Evolutionary conservation across 768 basidiomycete species (phyloP), one percentile per base, ranked within the genome.

Genomic region (Russula dissimulans): DNA sequence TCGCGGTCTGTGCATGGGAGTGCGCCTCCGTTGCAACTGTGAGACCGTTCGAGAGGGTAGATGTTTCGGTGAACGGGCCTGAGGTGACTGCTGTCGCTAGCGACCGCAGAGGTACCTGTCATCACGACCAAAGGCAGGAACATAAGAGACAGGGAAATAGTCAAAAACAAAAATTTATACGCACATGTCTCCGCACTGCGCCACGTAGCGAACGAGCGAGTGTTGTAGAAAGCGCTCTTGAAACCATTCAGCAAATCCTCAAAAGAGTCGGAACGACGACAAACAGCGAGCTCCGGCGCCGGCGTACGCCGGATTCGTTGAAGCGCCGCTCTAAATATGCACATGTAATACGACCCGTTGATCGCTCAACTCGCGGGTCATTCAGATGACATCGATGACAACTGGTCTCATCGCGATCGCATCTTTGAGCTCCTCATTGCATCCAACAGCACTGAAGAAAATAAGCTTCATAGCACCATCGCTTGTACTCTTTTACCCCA

Each of bases 1-100:
- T 99, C 7, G 95, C 94, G 0, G 97, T 98, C 75, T 95, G 89
- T 4, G 92, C 87, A 71, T 91, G 87, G 5, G 91, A 81, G 62
- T 93, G 89, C 8, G 89, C 76, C 74, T 95, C 93, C 2, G 94
- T 95, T 51, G 95, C 95, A 66, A 99, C 86, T 12, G 93, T 95
- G 59, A 99, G 79, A 62, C 97, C 97, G 77, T 97, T 97, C 14
- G 91, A 79, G 56, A 99, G 87, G 5, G 92, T 95, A 31, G 94
- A 87, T 61, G 92, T 84, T 75, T 97, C 86, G 47, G 94, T 97
- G 65, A 87, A 78, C 55, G 95, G 95, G 53, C 81, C 76, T 46
- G 79, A 75, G 62, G 79, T 68, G 73, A 79, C 81, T 60, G 83
- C 81, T 61, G 89, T 90, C 68, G 89, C 89, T 69, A 88, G 88